phyloP scores from a whole-genome alignment of 495 filamentous ascomycete genomes.

The Mytilinidion resinicola region DNA sequence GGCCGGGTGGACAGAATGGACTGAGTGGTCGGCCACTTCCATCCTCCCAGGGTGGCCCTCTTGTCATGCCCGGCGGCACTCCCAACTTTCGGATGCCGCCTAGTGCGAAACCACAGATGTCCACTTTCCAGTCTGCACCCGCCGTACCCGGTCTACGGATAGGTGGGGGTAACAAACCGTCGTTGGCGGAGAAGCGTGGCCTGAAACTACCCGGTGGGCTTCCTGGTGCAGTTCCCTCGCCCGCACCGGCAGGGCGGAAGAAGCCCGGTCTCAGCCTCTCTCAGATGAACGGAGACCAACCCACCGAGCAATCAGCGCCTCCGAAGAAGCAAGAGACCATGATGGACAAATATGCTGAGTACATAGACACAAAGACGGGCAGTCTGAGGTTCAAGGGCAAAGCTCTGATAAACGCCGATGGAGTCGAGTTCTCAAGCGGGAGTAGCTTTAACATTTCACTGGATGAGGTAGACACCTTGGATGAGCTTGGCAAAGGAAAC shows the following conservation, averaged over 20 bases:
- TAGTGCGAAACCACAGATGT: slow-evolving; percentile 23
- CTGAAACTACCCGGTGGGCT: slow-evolving; percentile 36
- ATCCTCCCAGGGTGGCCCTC: slow-evolving; percentile 6
- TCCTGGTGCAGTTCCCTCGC: slow-evolving; percentile 25
- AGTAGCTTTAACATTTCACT: slow-evolving; percentile 89
- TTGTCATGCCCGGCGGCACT: slow-evolving; percentile 22
- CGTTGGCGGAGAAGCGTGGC: slow-evolving; percentile 42
- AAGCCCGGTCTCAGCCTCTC: slow-evolving; percentile 35
- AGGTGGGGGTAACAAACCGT: slow-evolving; percentile 38
- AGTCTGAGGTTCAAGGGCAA: slow-evolving; percentile 91
- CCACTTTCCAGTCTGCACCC: slow-evolving; percentile 33
- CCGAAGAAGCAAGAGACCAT: slow-evolving; percentile 49
- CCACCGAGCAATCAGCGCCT: slow-evolving; percentile 19
- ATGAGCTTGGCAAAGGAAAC: slow-evolving; percentile 96
- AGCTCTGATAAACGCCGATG: slow-evolving; percentile 76
- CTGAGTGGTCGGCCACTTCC: slow-evolving; percentile 4
- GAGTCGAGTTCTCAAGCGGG: slow-evolving; percentile 86
- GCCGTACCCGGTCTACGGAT: slow-evolving; percentile 28
- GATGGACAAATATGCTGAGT: slow-evolving; percentile 87
- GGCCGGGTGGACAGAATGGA: slow-evolving; percentile 12
- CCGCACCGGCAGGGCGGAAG: slow-evolving; percentile 26
- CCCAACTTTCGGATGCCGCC: slow-evolving; percentile 29
- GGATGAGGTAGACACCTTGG: slow-evolving; percentile 90
- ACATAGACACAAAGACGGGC: slow-evolving; percentile 84
- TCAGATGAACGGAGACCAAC: slow-evolving; percentile 31